Conservation (phyloP, 768 basidiomycete genomes). For the Glaciozyma antarctica region DNA sequence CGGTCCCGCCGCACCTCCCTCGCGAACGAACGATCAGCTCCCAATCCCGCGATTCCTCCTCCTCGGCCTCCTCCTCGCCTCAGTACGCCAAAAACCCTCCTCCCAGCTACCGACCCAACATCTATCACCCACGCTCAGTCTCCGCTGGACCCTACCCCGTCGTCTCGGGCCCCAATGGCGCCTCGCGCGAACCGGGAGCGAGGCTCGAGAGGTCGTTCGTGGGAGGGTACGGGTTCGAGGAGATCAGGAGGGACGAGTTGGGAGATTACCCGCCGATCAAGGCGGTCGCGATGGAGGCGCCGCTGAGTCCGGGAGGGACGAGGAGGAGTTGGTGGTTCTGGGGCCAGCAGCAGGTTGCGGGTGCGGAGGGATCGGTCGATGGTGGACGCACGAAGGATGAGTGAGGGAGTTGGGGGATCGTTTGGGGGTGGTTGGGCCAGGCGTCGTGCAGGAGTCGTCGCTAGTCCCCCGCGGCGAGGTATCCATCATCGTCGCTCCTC, state of each 20-base stretch:
- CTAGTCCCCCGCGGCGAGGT: too few species aligned
- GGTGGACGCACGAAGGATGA: not conserved
- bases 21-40: not conserved
- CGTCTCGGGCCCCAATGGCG: not conserved
- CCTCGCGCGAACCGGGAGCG: not conserved
- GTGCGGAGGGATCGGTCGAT: not conserved
- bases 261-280: not conserved
- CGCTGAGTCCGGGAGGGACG: not conserved
- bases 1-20: not conserved
- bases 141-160: not conserved
- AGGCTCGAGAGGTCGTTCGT: conserved; percentile 6
- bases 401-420: not conserved
- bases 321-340: conserved; percentile 6
- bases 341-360: not conserved
- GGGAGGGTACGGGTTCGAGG: conserved; percentile 3
- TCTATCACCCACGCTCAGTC: not conserved
- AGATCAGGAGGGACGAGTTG: conserved; percentile 1
- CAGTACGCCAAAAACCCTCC: too few species aligned
- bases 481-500: too few species aligned
- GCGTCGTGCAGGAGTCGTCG: too few species aligned
- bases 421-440: too few species aligned
- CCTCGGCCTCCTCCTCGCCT: conserved; percentile 5
- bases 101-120: not conserved
- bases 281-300: not conserved
- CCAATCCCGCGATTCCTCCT: not conserved